Evolutionary conservation across 179 eudicot genomes (phyloP).

Genomic region (Spinacia oleracea): DNA sequence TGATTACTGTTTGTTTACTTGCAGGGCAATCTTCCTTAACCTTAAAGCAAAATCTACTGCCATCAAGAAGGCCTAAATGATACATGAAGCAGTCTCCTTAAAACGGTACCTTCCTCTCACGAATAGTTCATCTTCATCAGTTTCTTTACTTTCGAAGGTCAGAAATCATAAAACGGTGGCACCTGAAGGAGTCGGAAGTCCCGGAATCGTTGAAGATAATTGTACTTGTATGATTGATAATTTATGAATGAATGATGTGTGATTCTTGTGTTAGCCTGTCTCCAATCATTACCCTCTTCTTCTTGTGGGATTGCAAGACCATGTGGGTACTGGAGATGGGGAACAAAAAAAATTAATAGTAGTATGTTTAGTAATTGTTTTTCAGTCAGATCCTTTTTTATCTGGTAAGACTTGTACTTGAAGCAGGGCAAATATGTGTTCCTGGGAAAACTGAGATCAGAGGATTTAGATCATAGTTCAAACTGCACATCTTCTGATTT

Average conservation of each 20-base stretch:
- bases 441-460: neutral
- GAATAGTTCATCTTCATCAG: neutral
- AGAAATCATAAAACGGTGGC: neutral
- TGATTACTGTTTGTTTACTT: constrained; percentile 4
- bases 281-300: neutral
- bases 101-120: no score
- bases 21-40: constrained; percentile 59
- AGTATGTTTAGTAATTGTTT: no score
- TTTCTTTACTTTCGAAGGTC: neutral
- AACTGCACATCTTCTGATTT: neutral
- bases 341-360: neutral
- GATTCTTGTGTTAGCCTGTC: constrained; percentile 4
- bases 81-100: neutral
- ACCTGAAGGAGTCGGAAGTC: neutral
- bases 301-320: neutral
- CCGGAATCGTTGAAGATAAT: neutral
- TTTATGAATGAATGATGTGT: no score
- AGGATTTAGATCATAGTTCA: neutral
- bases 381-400: neutral
- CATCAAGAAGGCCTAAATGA: constrained; percentile 39
- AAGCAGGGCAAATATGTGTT: no score
- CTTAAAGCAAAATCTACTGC: constrained; percentile 48
- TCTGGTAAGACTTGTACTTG: neutral
- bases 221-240: neutral
- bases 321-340: neutral